Percentiles rank a stretch among this genome's conserved stretches.
Evolutionary conservation across 345 rosid genomes (phyloP).

Genomic region (Trapa bicornis): DNA sequence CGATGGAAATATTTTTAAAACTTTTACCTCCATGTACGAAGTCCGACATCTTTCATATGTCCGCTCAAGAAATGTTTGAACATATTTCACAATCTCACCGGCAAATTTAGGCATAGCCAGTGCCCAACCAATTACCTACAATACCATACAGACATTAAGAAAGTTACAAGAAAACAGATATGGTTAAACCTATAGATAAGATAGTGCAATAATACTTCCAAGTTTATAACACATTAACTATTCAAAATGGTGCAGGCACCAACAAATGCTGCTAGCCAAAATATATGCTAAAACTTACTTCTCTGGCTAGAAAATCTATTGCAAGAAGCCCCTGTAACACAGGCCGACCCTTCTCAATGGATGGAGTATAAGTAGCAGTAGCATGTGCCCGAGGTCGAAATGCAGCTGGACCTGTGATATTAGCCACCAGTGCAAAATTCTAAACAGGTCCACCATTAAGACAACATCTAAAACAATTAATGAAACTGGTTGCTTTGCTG

Average conservation of each 20-base stretch:
- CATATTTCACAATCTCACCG: slow-evolving; percentile 75
- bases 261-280: not conserved
- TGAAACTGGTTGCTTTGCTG: not conserved
- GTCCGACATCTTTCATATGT: slow-evolving; percentile 94
- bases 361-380: slow-evolving; percentile 43
- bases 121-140: slow-evolving; percentile 96
- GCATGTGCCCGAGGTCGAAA: slow-evolving; percentile 83
- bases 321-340: slow-evolving; percentile 95
- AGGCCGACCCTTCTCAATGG: slow-evolving; percentile 90
- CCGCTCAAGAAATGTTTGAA: slow-evolving; percentile 93
- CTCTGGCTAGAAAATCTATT: slow-evolving; percentile 87
- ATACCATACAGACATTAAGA: slow-evolving; percentile 3
- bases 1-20: slow-evolving; percentile 4
- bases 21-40: slow-evolving; percentile 79
- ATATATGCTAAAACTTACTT: slow-evolving; percentile 40
- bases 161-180: not conserved
- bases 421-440: slow-evolving; percentile 9
- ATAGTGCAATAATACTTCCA: not conserved
- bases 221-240: not conserved
- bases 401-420: slow-evolving; percentile 85
- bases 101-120: slow-evolving; percentile 99
- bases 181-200: not conserved
- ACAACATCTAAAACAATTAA: not conserved
- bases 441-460: not conserved
- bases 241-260: not conserved